Conservation (phyloP, 2,329 filamentous ascomycete genomes). For the Nothophaeocryptopus gaeumannii region DNA sequence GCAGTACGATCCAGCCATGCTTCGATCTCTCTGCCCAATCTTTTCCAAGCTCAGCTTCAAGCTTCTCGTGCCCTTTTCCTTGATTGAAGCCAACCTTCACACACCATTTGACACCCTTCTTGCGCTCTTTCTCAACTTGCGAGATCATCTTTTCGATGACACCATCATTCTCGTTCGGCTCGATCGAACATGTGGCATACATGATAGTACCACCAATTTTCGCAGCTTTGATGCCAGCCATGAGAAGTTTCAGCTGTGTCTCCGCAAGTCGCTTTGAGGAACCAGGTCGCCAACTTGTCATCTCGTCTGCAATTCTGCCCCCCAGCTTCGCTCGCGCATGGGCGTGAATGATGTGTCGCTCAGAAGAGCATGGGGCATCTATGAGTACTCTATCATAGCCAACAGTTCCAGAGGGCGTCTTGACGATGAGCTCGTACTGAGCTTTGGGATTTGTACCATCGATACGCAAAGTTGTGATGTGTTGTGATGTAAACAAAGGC, state of each 20-base stretch:
- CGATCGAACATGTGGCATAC: conserved; percentile 44
- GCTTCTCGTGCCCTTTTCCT: conserved; percentile 9
- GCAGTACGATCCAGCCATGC: conserved; percentile 41
- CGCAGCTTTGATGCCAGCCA: conserved; percentile 38
- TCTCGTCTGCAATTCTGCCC: conserved; percentile 33
- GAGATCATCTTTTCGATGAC: conserved; percentile 39
- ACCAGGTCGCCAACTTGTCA: conserved; percentile 38
- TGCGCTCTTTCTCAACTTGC: conserved; percentile 38
- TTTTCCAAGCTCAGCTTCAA: conserved; percentile 25
- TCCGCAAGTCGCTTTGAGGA: conserved; percentile 38
- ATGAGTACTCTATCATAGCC: conserved; percentile 43
- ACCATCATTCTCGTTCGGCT: conserved; percentile 41
- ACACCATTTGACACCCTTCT: conserved; percentile 37
- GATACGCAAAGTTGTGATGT: conserved; percentile 24
- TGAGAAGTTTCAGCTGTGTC: conserved; percentile 35
- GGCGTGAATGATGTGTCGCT: conserved; percentile 40
- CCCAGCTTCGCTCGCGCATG: conserved; percentile 30
- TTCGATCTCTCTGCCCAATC: conserved; percentile 35
- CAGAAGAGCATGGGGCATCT: conserved; percentile 43
- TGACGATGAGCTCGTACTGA: conserved; percentile 28
- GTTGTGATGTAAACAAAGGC: conserved; percentile 16
- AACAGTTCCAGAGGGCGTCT: conserved; percentile 30
- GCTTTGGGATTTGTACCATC: conserved; percentile 24
- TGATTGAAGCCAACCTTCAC: conserved; percentile 30
- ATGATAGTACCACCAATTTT: conserved; percentile 38